phyloP scores from a whole-genome alignment of 2,329 filamentous ascomycete genomes.

The Intubia oerlemansii region DNA sequence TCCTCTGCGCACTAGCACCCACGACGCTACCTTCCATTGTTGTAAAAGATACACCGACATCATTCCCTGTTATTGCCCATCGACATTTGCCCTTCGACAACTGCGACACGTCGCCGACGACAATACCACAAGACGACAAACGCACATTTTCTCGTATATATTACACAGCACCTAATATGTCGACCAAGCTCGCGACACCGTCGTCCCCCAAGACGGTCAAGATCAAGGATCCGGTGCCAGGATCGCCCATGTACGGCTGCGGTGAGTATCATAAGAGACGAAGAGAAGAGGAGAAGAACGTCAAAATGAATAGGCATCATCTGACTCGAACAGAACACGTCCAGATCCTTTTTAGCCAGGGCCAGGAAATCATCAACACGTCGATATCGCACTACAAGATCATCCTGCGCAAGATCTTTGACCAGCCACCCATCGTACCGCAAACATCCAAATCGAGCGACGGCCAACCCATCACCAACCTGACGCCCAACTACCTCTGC shows the following conservation, averaged over 20 bases:
- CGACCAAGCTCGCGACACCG: no score
- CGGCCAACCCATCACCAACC: conserved; percentile 32
- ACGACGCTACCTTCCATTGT: no score
- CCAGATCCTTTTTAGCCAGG: conserved; percentile 40
- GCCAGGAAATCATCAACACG: conserved; percentile 41
- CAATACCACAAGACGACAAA: no score
- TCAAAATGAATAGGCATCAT: no score
- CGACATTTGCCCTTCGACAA: no score
- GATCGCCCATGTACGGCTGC: conserved; percentile 40
- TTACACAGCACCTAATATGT: no score
- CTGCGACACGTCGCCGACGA: no score
- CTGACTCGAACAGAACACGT: conserved; percentile 49
- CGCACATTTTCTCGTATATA: no score
- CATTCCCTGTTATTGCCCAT: no score
- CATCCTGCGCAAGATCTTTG: conserved; percentile 48
- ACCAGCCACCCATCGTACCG: conserved; percentile 39
- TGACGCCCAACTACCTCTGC: conserved; percentile 51
- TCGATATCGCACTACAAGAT: conserved; percentile 53
- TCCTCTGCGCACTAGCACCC: no score
- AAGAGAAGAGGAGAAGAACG: neutral
- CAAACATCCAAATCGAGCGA: conserved; percentile 42
- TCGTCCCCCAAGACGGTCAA: conserved; percentile 36
- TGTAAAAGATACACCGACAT: no score
- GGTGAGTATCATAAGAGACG: conserved; percentile 23
- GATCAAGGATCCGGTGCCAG: conserved; percentile 35